Conservation (phyloP, 2,329 filamentous ascomycete genomes). For the Phialocephala subalpina region DNA sequence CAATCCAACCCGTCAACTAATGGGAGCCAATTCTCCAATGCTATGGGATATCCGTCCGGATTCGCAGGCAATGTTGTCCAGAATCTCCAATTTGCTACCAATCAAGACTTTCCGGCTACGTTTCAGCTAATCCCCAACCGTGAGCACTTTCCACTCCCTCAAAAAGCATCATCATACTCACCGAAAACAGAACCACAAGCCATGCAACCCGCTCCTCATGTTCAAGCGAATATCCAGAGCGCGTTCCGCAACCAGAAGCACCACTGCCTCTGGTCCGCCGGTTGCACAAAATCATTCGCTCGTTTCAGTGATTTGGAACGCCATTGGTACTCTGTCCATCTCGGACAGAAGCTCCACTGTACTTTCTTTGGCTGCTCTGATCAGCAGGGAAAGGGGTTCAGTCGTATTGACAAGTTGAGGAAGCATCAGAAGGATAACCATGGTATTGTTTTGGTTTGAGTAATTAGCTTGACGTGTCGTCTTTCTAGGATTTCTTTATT, state of each 20-base stretch:
- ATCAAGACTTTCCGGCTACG: not conserved
- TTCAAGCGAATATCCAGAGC: slow-evolving; percentile 1
- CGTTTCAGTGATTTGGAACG: not conserved
- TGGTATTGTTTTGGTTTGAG: not conserved
- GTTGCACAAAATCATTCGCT: not conserved
- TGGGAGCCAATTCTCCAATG: not conserved
- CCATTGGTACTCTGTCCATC: not conserved
- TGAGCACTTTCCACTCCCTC: not conserved
- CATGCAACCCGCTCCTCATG: not conserved
- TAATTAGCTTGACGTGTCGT: too few relatives aligned
- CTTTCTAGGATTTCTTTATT: too few relatives aligned
- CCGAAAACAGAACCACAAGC: not conserved
- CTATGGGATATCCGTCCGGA: not conserved
- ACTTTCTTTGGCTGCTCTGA: not conserved
- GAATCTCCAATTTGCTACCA: not conserved
- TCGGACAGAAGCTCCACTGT: not conserved
- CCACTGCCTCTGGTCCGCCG: not conserved
- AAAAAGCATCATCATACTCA: not conserved
- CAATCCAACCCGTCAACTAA: not conserved
- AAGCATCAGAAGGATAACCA: not conserved
- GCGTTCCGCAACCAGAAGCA: not conserved
- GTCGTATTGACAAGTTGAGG: not conserved
- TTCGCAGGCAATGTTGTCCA: not conserved
- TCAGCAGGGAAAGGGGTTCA: not conserved
- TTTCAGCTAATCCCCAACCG: not conserved